phyloP scores from a whole-genome alignment of 2,329 filamentous ascomycete genomes.

The Cephalotrichum gorgonifer region DNA sequence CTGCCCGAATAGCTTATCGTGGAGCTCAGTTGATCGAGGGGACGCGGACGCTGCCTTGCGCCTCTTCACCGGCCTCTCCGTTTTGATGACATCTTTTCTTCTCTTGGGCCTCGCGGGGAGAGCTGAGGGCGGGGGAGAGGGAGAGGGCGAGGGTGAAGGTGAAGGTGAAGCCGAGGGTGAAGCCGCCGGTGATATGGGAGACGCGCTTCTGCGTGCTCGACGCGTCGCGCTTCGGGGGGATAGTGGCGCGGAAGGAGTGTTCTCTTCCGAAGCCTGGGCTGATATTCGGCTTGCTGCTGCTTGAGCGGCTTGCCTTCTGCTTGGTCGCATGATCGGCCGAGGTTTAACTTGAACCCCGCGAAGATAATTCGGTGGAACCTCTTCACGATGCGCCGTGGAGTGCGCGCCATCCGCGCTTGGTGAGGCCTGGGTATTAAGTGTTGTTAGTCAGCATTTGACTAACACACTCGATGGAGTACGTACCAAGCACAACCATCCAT shows the following conservation, averaged over 20 bases:
- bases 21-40: neutral
- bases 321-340: neutral
- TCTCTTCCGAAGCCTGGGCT: neutral
- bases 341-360: neutral
- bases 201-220: neutral
- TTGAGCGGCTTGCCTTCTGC: neutral
- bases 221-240: neutral
- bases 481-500: too few relatives aligned
- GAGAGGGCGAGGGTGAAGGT: too few relatives aligned
- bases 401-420: too few relatives aligned
- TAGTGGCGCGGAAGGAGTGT: neutral
- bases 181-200: too few relatives aligned
- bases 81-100: neutral
- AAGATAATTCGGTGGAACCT: neutral
- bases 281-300: slow-evolving; percentile 1
- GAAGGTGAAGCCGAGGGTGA: too few relatives aligned
- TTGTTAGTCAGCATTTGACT: too few relatives aligned
- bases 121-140: neutral
- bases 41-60: neutral
- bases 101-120: neutral
- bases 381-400: too few relatives aligned
- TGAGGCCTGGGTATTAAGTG: too few relatives aligned
- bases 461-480: too few relatives aligned
- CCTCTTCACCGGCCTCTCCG: neutral
- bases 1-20: neutral